phyloP scores from a whole-genome alignment of 2,329 filamentous ascomycete species.

The Cercospora sp. region DNA sequence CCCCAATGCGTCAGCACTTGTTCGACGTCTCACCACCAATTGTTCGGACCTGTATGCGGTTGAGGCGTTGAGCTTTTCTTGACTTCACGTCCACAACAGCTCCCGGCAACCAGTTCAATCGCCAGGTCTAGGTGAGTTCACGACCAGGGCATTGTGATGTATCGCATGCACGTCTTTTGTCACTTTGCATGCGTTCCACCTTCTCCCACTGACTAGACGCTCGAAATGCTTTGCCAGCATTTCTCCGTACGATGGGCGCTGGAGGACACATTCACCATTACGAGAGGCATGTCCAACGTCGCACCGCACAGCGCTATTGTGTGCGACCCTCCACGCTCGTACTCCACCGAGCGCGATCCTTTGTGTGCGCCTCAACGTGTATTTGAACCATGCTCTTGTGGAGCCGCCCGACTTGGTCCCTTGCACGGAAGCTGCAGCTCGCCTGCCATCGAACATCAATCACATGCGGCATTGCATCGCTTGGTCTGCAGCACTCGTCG shows the following conservation, averaged over 20 bases:
- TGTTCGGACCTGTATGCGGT: slow-evolving; percentile 15
- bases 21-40: background rate
- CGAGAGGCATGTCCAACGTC: background rate
- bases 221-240: background rate
- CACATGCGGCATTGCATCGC: background rate
- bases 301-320: background rate
- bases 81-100: slow-evolving; percentile 20
- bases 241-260: background rate
- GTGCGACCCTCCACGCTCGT: background rate
- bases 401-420: background rate
- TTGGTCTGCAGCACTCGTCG: background rate
- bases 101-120: background rate
- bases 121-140: background rate
- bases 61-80: slow-evolving; percentile 23
- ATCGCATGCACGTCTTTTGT: background rate
- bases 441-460: background rate
- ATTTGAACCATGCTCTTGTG: slow-evolving; percentile 3
- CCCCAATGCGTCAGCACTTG: slow-evolving; percentile 17
- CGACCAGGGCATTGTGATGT: background rate
- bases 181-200: background rate
- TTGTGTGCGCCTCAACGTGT: background rate
- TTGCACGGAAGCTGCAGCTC: slow-evolving; percentile 1
- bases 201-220: background rate
- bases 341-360: background rate
- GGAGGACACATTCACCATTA: background rate